Evolutionary conservation across 306 rosid species (phyloP).

Genomic region (Cicer judaicum): DNA sequence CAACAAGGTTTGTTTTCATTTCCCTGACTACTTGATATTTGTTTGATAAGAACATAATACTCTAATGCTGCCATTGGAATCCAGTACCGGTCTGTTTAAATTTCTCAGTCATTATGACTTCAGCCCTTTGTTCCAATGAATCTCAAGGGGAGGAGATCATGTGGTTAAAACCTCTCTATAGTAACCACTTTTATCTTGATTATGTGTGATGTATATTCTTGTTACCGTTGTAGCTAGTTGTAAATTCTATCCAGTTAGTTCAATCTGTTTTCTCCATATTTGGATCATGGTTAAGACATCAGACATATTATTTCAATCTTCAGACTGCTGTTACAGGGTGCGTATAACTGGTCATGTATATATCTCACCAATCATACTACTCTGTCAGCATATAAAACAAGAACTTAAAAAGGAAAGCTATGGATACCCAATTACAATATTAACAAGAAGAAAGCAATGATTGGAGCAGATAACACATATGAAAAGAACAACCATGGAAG

Average conservation of each 20-base stretch:
- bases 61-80: constrained; percentile 30
- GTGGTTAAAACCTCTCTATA: constrained; percentile 22
- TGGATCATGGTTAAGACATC: constrained; percentile 28
- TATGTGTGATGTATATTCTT: background rate
- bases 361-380: constrained; percentile 26
- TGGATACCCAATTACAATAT: constrained; percentile 20
- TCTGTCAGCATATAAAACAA: constrained; percentile 17
- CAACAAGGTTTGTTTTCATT: constrained; percentile 76
- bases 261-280: constrained; percentile 9
- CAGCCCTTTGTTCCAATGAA: constrained; percentile 24
- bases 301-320: constrained; percentile 21
- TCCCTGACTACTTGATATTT: constrained; percentile 31
- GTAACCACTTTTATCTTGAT: too few relatives aligned
- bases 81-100: constrained; percentile 28
- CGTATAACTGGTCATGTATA: background rate
- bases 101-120: constrained; percentile 24
- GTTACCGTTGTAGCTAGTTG: constrained; percentile 17
- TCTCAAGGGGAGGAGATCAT: constrained; percentile 19
- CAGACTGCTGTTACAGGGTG: constrained; percentile 10
- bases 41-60: constrained; percentile 20
- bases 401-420: background rate
- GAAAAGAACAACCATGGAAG: constrained; percentile 20
- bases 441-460: constrained; percentile 23
- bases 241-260: constrained; percentile 20
- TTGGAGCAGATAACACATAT: constrained; percentile 11